Conservation (phyloP, 257 asterid genomes). For the Craterostigma plantagineum region DNA sequence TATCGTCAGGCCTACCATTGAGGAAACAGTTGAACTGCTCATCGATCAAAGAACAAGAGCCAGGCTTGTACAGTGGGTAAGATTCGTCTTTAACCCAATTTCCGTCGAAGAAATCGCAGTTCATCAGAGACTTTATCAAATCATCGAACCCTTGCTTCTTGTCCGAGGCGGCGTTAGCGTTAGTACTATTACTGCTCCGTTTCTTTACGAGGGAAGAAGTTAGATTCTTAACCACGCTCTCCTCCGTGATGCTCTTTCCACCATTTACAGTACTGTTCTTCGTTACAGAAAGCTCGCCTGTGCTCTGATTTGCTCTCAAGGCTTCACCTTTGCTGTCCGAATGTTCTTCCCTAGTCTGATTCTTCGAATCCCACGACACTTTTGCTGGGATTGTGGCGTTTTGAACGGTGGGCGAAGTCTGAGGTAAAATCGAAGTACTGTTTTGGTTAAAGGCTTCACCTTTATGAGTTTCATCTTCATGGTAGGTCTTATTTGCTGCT, state of each 20-base stretch:
- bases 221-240: slow-evolving; percentile 10
- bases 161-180: slow-evolving; percentile 1
- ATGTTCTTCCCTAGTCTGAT: slow-evolving; percentile 11
- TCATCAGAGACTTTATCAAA: slow-evolving; percentile 30
- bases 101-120: slow-evolving; percentile 67
- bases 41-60: slow-evolving; percentile 81
- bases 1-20: slow-evolving; percentile 69
- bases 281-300: too few species aligned
- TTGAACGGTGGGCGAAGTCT: slow-evolving; percentile 5
- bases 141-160: slow-evolving; percentile 14
- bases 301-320: neutral
- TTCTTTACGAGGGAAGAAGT: slow-evolving; percentile 28
- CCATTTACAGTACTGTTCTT: slow-evolving; percentile 13
- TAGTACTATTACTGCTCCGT: slow-evolving; percentile 10
- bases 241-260: slow-evolving; percentile 19
- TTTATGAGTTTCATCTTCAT: neutral
- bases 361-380: slow-evolving; percentile 11
- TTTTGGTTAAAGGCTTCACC: neutral
- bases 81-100: slow-evolving; percentile 79
- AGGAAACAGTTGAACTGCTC: slow-evolving; percentile 70
- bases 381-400: slow-evolving; percentile 3
- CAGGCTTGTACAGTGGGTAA: slow-evolving; percentile 68
- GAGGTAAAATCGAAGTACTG: neutral
- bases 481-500: neutral
- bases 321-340: slow-evolving; percentile 8